Evolutionary conservation across 352 stramenopile genomes (phyloP).

Genomic region (Phytophthora podocarpi): DNA sequence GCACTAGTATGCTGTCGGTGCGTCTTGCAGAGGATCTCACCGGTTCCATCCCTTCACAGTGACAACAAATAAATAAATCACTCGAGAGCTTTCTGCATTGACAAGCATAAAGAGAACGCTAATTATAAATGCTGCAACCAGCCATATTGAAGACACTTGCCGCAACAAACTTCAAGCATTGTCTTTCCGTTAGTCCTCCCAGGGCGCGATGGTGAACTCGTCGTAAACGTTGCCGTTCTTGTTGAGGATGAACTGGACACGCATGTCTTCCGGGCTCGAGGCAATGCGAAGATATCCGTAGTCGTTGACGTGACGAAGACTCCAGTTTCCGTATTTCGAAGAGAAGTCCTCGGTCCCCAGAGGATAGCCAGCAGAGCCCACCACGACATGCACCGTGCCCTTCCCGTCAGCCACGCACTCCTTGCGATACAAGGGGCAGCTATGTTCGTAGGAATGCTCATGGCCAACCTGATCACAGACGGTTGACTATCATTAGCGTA

Average conservation of each 20-base stretch:
- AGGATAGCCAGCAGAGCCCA: constrained; percentile 76
- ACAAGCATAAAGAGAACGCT: constrained; percentile 18
- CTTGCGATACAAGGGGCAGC: constrained; percentile 76
- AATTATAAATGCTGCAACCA: constrained; percentile 32
- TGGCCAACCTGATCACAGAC: constrained; percentile 67
- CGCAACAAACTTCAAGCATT: background rate
- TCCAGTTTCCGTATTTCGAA: constrained; percentile 66
- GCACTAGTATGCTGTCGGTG: constrained; percentile 19
- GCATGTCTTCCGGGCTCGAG: constrained; percentile 44
- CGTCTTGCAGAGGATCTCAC: constrained; percentile 13
- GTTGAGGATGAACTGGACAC: constrained; percentile 72
- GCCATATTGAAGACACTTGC: background rate
- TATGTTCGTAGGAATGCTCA: constrained; percentile 91
- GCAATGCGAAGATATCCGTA: constrained; percentile 72
- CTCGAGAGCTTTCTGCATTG: constrained; percentile 9
- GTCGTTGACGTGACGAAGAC: constrained; percentile 62
- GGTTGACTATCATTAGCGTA: constrained; percentile 8
- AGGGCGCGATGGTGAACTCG: constrained; percentile 46
- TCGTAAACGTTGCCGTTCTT: constrained; percentile 72
- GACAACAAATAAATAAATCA: background rate
- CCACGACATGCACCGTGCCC: constrained; percentile 76
- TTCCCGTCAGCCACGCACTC: constrained; percentile 59
- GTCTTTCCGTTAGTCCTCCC: constrained; percentile 11
- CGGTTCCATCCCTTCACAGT: constrained; percentile 7
- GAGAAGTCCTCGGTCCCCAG: constrained; percentile 60